Evolutionary conservation across 2,329 filamentous ascomycete genomes (phyloP).

Genomic region (Trichothecium sympodiale): DNA sequence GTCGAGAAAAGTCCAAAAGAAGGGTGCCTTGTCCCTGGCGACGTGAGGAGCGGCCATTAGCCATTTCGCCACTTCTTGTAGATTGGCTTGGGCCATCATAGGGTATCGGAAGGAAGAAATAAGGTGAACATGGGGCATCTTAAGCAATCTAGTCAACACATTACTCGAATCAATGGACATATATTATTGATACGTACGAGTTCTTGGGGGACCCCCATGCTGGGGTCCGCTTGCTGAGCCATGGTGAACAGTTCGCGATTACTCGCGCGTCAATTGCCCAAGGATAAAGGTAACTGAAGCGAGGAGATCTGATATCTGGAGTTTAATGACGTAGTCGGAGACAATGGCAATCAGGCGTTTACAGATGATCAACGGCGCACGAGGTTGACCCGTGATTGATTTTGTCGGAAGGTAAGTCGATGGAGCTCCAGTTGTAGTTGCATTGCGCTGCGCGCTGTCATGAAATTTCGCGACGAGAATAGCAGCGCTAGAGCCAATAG

Average conservation of each 20-base stretch:
- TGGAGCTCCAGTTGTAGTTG: too few relatives aligned
- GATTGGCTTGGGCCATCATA: constrained; percentile 55
- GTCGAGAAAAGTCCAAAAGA: constrained; percentile 90
- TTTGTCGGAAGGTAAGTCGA: too few relatives aligned
- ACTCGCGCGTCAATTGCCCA: too few relatives aligned
- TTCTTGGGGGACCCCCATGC: constrained; percentile 29
- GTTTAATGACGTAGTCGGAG: too few relatives aligned
- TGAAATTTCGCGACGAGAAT: constrained; percentile 28
- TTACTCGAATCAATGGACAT: constrained; percentile 1
- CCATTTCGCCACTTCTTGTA: constrained; percentile 72
- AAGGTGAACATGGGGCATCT: constrained; percentile 83
- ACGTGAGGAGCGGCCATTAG: constrained; percentile 76
- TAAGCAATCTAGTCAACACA: constrained; percentile 21
- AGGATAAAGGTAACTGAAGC: too few relatives aligned
- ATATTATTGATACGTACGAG: constrained; percentile 18
- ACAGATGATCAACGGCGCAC: too few relatives aligned
- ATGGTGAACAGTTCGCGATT: constrained; percentile 13
- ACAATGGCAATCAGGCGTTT: too few relatives aligned
- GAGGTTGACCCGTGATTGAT: too few relatives aligned
- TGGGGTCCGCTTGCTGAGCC: constrained; percentile 30
- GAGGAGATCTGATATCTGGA: too few relatives aligned
- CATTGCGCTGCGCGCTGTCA: constrained; percentile 7
- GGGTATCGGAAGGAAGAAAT: constrained; percentile 78
- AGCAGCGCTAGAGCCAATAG: constrained; percentile 15
- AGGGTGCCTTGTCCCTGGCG: constrained; percentile 71